phyloP scores from a whole-genome alignment of 2,329 filamentous ascomycete species.

The Aspergillus sp. region DNA sequence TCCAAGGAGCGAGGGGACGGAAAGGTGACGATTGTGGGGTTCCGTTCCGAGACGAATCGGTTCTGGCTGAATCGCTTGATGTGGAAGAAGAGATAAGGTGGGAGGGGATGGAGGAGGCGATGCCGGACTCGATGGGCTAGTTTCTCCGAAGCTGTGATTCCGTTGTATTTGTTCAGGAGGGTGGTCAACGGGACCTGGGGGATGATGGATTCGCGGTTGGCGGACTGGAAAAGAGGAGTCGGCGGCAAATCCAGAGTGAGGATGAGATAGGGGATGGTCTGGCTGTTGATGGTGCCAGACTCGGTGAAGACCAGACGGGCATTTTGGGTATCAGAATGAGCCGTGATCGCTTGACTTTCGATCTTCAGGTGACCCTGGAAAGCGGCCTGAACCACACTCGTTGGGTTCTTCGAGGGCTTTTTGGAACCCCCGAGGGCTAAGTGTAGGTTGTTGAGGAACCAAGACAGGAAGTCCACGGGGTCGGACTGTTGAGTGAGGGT shows the following conservation, averaged over 20 bases:
- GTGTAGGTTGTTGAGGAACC: conserved; percentile 97
- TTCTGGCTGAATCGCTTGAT: conserved; percentile 96
- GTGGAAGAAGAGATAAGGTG: conserved; percentile 88
- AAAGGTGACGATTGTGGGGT: conserved; percentile 97
- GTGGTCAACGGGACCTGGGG: conserved; percentile 71
- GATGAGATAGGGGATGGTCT: conserved; percentile 79
- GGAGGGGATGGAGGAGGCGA: conserved; percentile 83
- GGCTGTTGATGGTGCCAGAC: conserved; percentile 74
- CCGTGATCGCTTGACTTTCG: conserved; percentile 90
- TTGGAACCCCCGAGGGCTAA: conserved; percentile 87
- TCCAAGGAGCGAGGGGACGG: conserved; percentile 80
- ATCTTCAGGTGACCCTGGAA: conserved; percentile 93
- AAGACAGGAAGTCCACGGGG: conserved; percentile 92
- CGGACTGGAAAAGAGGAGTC: conserved; percentile 93
- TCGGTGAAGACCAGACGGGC: conserved; percentile 93
- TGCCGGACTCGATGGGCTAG: conserved; percentile 86
- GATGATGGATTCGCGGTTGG: conserved; percentile 92
- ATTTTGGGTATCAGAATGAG: conserved; percentile 75
- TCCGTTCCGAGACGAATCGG: conserved; percentile 93
- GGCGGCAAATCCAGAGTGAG: conserved; percentile 90
- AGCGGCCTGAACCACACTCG: conserved; percentile 81
- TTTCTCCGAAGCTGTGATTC: conserved; percentile 80
- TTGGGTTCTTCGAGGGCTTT: conserved; percentile 66
- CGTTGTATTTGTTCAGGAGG: conserved; percentile 91
- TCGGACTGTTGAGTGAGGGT: conserved; percentile 88